Evolutionary conservation across 441 rosid genomes (phyloP), one percentile per base, ranked within the genome.

Genomic region (Pelargonium fulgidum): DNA sequence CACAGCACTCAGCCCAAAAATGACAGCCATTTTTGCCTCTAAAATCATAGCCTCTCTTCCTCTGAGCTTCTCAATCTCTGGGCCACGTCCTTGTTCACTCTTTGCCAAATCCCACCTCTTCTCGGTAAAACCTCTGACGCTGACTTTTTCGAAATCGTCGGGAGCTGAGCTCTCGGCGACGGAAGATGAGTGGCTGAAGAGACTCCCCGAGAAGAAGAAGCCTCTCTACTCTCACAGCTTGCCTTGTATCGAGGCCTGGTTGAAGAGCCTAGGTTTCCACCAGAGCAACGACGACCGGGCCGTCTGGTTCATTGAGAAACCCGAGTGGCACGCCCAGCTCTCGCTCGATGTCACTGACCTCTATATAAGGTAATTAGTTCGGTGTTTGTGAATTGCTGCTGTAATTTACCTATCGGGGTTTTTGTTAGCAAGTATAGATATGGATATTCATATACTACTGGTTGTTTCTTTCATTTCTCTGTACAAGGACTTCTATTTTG

Each of bases 241-340:
- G 81, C 97, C 97, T 41, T 89, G 97, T 68, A 87, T 91, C 70
- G 97, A 94, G 66, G 91, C 94, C n/a, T 94, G 97, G 99, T 80
- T 91, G 42, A 85, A 73, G 73, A 83, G 71, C 17, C 65, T 91
- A 71, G 97, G 94, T 76, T 94, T 91, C 82, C 73, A 65, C 56
- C 97, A 86, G 77, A 85, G 86, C 78, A 80, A 77, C 68, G 96
- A 87, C n/a, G 92, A 87, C 78, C 86, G 89, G 26, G 93, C 96
- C 39, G 73, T 90, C 72, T 91, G 97, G 97, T 70, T 85, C 45
- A 68, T 89, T 44, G 87, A 92, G 73, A 87, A 90, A 73, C 85
- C 83, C 61, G 91, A 92, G 71, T 94, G 98, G 97, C 89, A 86
- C 36, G 99, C 97, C 29, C 97, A 90, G 47, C 69, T 92, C 63